Percentiles rank a stretch among this genome's conserved stretches.
Evolutionary conservation across 1,139 yeast species (phyloP).

Genomic region (Yamadazyma atlantica): DNA sequence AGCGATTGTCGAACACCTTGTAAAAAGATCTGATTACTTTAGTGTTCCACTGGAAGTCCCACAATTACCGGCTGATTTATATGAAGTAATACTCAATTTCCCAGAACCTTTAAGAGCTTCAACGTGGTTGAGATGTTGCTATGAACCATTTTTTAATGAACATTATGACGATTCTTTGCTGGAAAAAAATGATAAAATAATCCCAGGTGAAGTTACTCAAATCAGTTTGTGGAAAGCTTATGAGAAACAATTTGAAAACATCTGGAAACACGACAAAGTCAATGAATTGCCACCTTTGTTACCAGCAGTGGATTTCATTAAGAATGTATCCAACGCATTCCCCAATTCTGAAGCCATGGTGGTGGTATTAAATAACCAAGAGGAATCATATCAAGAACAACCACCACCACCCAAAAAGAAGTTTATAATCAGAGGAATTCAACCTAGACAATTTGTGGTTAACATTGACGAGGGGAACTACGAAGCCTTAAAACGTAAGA

Average conservation of each 20-base stretch:
- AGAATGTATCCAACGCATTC: conserved; percentile 88
- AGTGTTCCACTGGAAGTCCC: conserved; percentile 64
- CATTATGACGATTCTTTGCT: conserved; percentile 23
- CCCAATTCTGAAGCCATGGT: conserved; percentile 95
- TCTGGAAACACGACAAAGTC: conserved; percentile 37
- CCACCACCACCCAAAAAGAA: conserved; percentile 51
- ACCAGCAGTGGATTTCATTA: conserved; percentile 95
- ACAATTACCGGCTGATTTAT: conserved; percentile 55
- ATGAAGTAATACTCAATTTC: conserved; percentile 58
- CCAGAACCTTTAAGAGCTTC: conserved; percentile 93
- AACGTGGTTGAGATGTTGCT: conserved; percentile 91
- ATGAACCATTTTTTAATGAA: conserved; percentile 53
- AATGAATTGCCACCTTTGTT: conserved; percentile 58
- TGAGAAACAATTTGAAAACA: conserved; percentile 71
- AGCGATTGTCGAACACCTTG: conserved; percentile 25
- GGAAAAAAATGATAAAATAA: conserved; percentile 19
- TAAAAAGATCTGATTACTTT: conserved; percentile 34
- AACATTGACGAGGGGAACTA: conserved; percentile 45
- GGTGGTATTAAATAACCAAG: conserved; percentile 53
- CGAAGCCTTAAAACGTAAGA: conserved; percentile 39
- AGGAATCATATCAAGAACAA: background rate
- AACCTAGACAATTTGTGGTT: conserved; percentile 47
- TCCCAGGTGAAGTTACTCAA: conserved; percentile 85
- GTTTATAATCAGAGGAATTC: conserved; percentile 88
- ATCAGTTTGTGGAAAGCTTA: conserved; percentile 95